Conservation (phyloP, 2,329 filamentous ascomycete species). For the Phialemoniopsis sp. region DNA sequence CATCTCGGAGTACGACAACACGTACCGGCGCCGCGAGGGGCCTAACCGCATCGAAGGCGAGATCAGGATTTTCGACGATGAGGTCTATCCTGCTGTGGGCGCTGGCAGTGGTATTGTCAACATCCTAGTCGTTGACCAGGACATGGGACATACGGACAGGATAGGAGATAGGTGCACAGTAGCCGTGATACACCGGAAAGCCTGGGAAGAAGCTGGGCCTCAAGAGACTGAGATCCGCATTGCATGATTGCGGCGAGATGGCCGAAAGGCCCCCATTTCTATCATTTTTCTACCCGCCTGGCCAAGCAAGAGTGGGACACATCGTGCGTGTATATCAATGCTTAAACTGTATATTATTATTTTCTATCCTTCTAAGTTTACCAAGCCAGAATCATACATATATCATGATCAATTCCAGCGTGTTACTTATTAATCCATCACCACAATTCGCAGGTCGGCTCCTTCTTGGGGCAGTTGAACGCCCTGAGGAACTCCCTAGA, state of each 20-base stretch:
- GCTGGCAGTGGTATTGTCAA: background rate
- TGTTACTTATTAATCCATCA: too few species aligned
- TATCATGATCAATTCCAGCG: too few species aligned
- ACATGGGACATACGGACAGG: background rate
- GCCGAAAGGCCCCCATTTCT: too few species aligned
- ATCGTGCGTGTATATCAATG: too few species aligned
- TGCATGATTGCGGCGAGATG: too few species aligned
- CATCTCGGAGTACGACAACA: too few species aligned
- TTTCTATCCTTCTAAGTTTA: too few species aligned
- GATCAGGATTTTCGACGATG: background rate
- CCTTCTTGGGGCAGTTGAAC: slow-evolving; percentile 61
- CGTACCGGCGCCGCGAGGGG: too few species aligned
- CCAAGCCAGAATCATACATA: too few species aligned
- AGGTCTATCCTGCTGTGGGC: background rate
- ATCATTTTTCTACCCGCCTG: too few species aligned
- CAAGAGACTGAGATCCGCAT: background rate
- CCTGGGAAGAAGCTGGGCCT: background rate
- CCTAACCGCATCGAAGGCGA: background rate
- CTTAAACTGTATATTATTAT: too few species aligned
- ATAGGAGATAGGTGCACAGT: background rate
- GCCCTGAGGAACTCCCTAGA: slow-evolving; percentile 62
- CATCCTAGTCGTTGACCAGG: background rate
- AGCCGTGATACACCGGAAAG: background rate
- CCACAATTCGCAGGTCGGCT: slow-evolving; percentile 67
- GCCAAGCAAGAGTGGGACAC: too few species aligned